A percentile compares a stretch with the other conserved stretches of the same genome.
These are phyloP conservation scores for Chamaecyparis obtusa DNA, from an alignment of 75 land plant species.

Conservation along the genomic window DNA sequence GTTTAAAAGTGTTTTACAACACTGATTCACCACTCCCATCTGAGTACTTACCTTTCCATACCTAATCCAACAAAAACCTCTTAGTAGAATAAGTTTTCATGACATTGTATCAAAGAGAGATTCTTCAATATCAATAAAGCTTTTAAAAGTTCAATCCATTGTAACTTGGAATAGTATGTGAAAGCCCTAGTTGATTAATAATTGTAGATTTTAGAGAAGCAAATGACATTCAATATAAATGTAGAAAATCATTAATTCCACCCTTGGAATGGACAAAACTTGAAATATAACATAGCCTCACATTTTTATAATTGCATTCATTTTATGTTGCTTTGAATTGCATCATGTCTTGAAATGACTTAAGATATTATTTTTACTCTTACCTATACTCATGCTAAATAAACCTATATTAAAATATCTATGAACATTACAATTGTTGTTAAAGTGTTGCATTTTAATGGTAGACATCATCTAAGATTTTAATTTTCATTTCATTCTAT, in stretches of 20 bases:
- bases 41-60: too few relatives aligned
- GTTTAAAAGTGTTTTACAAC: too few relatives aligned
- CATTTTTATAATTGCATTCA: not conserved
- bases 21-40: too few relatives aligned
- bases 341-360: not conserved
- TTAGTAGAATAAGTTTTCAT: too few relatives aligned
- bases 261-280: not conserved
- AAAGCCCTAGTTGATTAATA: too few relatives aligned
- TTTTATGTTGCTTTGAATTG: not conserved
- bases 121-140: not conserved
- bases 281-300: not conserved
- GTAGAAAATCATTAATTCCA: not conserved
- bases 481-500: not conserved
- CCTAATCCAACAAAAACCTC: too few relatives aligned
- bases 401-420: not conserved
- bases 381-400: not conserved
- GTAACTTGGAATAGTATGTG: not conserved
- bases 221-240: not conserved
- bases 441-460: not conserved
- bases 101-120: not conserved
- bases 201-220: not conserved
- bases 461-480: not conserved
- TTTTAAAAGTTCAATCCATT: not conserved
- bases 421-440: not conserved
- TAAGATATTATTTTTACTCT: not conserved